Evolutionary conservation across 2,329 filamentous ascomycete genomes (phyloP).

Genomic region (Aspergillus luchuensis): DNA sequence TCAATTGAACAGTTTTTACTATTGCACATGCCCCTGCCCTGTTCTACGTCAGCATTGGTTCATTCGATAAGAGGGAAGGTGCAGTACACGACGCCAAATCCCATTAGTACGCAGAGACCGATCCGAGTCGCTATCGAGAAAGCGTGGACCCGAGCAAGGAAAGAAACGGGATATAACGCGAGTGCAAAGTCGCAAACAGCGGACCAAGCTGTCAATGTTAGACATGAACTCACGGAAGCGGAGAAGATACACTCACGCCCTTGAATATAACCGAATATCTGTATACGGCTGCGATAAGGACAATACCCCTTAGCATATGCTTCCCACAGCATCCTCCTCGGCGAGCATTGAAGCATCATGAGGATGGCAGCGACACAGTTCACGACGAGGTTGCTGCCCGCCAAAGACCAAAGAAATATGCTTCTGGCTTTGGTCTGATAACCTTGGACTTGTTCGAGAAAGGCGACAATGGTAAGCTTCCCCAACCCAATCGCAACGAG

Average conservation of each 20-base stretch:
- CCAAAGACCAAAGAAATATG: neutral
- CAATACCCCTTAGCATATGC: slow-evolving; percentile 15
- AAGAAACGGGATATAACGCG: slow-evolving; percentile 28
- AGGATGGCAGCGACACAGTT: slow-evolving; percentile 2
- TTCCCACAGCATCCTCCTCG: slow-evolving; percentile 20
- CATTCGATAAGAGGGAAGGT: no score
- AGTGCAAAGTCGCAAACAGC: slow-evolving; percentile 25
- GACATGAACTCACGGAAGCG: neutral
- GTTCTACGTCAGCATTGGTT: neutral
- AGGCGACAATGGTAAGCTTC: slow-evolving; percentile 24
- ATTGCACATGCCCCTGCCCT: slow-evolving; percentile 24
- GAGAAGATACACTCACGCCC: slow-evolving; percentile 20
- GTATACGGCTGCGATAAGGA: slow-evolving; percentile 15
- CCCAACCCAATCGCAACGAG: slow-evolving; percentile 20
- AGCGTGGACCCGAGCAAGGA: slow-evolving; percentile 27
- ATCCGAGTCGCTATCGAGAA: slow-evolving; percentile 23
- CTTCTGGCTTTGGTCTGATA: slow-evolving; percentile 15
- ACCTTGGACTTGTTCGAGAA: slow-evolving; percentile 26
- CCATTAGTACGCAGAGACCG: slow-evolving; percentile 32
- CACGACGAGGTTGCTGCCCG: slow-evolving; percentile 1
- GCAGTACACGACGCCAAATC: slow-evolving; percentile 25
- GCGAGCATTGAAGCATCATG: neutral
- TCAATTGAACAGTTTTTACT: slow-evolving; percentile 19
- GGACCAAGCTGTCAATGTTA: slow-evolving; percentile 17
- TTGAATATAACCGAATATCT: slow-evolving; percentile 23